A percentile compares a stretch with the other conserved stretches of the same genome.
phyloP scores from a whole-genome alignment of 768 basidiomycete genomes.

The Crucibulum laeve region DNA sequence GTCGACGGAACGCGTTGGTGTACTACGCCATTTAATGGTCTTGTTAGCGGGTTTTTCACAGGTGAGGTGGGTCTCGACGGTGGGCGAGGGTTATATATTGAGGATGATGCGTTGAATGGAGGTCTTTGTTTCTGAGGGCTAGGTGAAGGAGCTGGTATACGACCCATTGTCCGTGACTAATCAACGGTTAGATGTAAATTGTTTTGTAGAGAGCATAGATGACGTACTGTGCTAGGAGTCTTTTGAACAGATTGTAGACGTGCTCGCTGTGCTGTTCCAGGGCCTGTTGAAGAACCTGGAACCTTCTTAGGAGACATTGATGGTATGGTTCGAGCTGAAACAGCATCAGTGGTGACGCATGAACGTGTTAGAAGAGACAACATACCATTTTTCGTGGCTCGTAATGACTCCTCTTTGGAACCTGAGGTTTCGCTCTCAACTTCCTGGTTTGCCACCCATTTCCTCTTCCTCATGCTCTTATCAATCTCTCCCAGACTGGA shows the following conservation, averaged over 20 bases:
- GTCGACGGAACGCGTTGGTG: conserved; percentile 49
- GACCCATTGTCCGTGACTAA: conserved; percentile 29
- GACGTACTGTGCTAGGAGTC: conserved; percentile 38
- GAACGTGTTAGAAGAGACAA: neutral
- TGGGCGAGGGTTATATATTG: conserved; percentile 25
- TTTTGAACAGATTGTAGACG: conserved; percentile 35
- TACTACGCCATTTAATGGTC: conserved; percentile 15
- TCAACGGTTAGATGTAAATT: neutral
- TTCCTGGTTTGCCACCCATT: conserved; percentile 69
- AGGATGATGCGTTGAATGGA: conserved; percentile 34
- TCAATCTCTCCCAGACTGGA: conserved; percentile 56
- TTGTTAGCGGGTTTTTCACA: conserved; percentile 34
- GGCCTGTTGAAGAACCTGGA: conserved; percentile 42
- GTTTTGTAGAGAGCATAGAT: neutral
- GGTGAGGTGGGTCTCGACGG: conserved; percentile 48
- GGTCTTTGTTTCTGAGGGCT: conserved; percentile 44
- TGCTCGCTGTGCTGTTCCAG: conserved; percentile 47
- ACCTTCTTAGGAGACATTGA: conserved; percentile 60
- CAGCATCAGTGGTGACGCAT: neutral
- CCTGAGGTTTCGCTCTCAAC: conserved; percentile 36
- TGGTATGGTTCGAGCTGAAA: conserved; percentile 26
- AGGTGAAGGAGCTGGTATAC: conserved; percentile 32
- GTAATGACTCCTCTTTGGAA: conserved; percentile 30
- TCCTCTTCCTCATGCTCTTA: conserved; percentile 66
- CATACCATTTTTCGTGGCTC: conserved; percentile 60